phyloP scores from a whole-genome alignment of 148 eudicot species.

The Rhododendron henanense region DNA sequence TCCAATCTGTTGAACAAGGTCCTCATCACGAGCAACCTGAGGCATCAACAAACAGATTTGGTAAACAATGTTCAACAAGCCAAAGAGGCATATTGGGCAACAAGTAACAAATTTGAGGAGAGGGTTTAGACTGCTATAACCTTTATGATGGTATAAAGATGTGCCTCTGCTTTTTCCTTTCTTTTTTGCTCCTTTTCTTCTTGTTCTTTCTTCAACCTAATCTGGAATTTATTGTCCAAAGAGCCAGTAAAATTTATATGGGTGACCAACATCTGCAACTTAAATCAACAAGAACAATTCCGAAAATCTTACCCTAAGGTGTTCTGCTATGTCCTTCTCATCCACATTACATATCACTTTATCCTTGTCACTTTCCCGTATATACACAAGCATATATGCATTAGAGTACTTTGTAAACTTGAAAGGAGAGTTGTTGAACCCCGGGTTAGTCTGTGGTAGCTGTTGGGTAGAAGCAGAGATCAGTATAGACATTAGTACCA shows the following conservation, averaged over 20 bases:
- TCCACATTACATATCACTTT: constrained; percentile 88
- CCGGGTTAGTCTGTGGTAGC: constrained; percentile 89
- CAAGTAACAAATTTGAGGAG: not conserved
- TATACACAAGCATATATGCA: constrained; percentile 98
- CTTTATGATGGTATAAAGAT: constrained; percentile 96
- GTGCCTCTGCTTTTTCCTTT: constrained; percentile 91
- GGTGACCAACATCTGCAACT: constrained; percentile 10
- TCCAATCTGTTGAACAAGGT: constrained; percentile 80
- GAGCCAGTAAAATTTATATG: not conserved
- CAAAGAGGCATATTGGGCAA: not conserved
- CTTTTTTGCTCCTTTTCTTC: constrained; percentile 89
- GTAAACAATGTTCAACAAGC: constrained; percentile 4
- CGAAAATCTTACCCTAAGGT: constrained; percentile 64
- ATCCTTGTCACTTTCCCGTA: constrained; percentile 94
- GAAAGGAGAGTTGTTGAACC: constrained; percentile 67
- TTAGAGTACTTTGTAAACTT: constrained; percentile 95
- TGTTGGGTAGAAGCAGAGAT: constrained; percentile 30
- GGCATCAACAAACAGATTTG: constrained; percentile 14
- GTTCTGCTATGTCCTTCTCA: constrained; percentile 95
- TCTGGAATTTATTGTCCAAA: constrained; percentile 29
- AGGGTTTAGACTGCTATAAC: constrained; percentile 25
- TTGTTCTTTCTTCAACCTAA: constrained; percentile 82
- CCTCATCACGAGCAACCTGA: constrained; percentile 94
- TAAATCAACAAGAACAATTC: constrained; percentile 4
- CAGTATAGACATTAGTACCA: not conserved